A percentile compares a stretch with the other conserved stretches of the same genome.
Conservation (phyloP, 2,329 filamentous ascomycete species). For the Akanthomyces uredinophilus region DNA sequence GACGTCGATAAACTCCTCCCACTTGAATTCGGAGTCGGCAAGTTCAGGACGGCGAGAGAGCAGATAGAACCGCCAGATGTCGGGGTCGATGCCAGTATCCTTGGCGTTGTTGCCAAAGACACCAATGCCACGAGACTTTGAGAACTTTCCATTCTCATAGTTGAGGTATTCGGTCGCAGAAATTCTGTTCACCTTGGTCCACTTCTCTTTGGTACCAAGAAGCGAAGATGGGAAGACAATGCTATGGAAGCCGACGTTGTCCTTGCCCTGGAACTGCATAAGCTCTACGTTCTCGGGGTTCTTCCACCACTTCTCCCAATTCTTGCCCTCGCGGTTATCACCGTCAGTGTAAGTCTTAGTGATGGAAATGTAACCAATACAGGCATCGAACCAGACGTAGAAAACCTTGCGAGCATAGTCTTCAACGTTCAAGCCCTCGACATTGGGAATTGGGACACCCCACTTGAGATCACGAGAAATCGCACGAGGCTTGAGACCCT, state of each 20-base stretch:
- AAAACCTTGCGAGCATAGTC: slow-evolving; percentile 65
- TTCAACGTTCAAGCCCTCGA: slow-evolving; percentile 46
- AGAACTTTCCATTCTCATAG: slow-evolving; percentile 88
- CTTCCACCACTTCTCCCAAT: slow-evolving; percentile 95
- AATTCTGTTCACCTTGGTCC: slow-evolving; percentile 85
- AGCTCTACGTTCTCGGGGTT: slow-evolving; percentile 82
- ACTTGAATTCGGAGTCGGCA: slow-evolving; percentile 84
- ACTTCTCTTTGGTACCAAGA: slow-evolving; percentile 75
- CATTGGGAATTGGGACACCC: slow-evolving; percentile 59
- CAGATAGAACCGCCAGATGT: slow-evolving; percentile 93
- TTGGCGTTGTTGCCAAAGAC: slow-evolving; percentile 89
- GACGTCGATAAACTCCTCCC: slow-evolving; percentile 72
- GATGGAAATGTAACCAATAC: slow-evolving; percentile 93
- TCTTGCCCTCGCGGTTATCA: slow-evolving; percentile 41
- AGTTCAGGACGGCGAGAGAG: slow-evolving; percentile 80
- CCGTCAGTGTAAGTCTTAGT: slow-evolving; percentile 77
- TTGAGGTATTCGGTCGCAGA: slow-evolving; percentile 85
- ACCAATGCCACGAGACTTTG: slow-evolving; percentile 81
- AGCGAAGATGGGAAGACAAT: slow-evolving; percentile 89
- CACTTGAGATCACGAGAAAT: slow-evolving; percentile 92
- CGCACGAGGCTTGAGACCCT: slow-evolving; percentile 78
- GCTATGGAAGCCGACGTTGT: slow-evolving; percentile 62
- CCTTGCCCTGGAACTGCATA: slow-evolving; percentile 93
- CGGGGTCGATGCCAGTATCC: slow-evolving; percentile 75
- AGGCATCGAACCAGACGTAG: slow-evolving; percentile 91